Conservation (phyloP, 2,329 filamentous ascomycete species). For the Sphaerulina populicola region DNA sequence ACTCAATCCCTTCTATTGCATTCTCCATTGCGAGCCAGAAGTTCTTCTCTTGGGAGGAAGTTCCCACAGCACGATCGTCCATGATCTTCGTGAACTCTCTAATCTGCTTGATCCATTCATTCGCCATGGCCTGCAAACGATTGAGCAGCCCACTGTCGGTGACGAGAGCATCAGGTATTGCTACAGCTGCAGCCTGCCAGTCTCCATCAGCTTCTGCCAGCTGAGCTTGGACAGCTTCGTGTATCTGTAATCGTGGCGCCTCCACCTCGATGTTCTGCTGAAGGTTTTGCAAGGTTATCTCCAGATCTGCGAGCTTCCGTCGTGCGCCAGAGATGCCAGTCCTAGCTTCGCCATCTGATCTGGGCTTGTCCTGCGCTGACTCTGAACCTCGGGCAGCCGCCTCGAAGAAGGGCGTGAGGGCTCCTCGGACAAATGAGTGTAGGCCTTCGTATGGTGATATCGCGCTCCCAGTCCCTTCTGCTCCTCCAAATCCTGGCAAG, state of each 20-base stretch:
- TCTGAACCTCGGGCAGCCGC: slow-evolving; percentile 82
- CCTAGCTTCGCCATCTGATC: slow-evolving; percentile 80
- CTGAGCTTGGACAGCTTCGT: slow-evolving; percentile 77
- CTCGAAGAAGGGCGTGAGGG: slow-evolving; percentile 92
- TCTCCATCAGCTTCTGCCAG: slow-evolving; percentile 63
- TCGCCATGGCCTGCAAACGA: slow-evolving; percentile 84
- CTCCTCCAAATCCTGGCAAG: slow-evolving; percentile 61
- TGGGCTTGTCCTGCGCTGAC: slow-evolving; percentile 55
- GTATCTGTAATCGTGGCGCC: slow-evolving; percentile 76
- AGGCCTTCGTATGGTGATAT: slow-evolving; percentile 85
- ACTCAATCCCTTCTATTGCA: slow-evolving; percentile 82
- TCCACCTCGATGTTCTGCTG: slow-evolving; percentile 98
- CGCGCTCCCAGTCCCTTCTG: slow-evolving; percentile 39
- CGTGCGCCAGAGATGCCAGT: slow-evolving; percentile 95
- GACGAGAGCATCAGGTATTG: slow-evolving; percentile 66
- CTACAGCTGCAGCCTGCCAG: slow-evolving; percentile 63
- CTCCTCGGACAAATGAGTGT: slow-evolving; percentile 84
- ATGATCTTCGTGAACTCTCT: slow-evolving; percentile 93
- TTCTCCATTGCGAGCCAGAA: slow-evolving; percentile 98
- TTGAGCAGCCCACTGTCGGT: slow-evolving; percentile 90
- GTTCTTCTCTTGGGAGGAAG: slow-evolving; percentile 94
- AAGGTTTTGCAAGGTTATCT: slow-evolving; percentile 79
- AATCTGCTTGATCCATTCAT: slow-evolving; percentile 98
- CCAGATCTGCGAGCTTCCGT: slow-evolving; percentile 91
- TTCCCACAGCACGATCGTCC: slow-evolving; percentile 66